Evolutionary conservation across 2,329 filamentous ascomycete genomes (phyloP), one percentile per base, ranked within the genome.

Genomic region (Ophiostoma himal-ulmi): DNA sequence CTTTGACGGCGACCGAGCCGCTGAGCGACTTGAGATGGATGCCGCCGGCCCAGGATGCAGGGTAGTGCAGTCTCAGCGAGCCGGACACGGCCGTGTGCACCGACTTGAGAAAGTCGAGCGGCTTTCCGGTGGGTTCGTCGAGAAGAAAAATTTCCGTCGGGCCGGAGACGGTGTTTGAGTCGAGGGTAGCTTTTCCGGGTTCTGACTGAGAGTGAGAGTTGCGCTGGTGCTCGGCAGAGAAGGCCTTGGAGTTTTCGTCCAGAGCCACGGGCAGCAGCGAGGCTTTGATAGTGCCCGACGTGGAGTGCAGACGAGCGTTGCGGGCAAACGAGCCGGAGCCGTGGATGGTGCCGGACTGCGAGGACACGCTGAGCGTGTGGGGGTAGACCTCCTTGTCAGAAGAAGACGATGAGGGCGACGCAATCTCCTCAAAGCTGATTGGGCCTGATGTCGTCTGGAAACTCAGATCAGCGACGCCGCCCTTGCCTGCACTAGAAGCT

Each of bases 31-130:
- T 70, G 14, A 82, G 79, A 11, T 72, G 72, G 44, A 86, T 76
- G 26, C 73, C 73, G 17, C 85, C 85, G 73, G 82, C 81, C 85
- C 85, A 87, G 2, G 80, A 77, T 30, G 74, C 75, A 0, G 85
- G 85, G 73, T 85, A 86, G 20, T 68, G 72, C 30, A 86, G 76
- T 17, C 74, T 75, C 67, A 85, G 74, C 41, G 75, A 67, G 7
- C 83, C 84, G 69, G 82, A 83, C 11, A 83, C 80, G 57, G 81
- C 81, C 30, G 72, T 77, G 76, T 87, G 84, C 7, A 74, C 73
- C 2, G 81, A 80, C 48, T 76, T 74, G 5, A 87, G 76, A 39
- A 77, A 75, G 67, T 77, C 74, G 75, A 83, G 71, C 20, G 74
- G 69, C 14, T 17, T 10, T 69, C 74, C 70, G 2, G 57, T 80